Conservation (phyloP, 169 alveolate genomes). For the Ichthyophthirius multifiliis region DNA sequence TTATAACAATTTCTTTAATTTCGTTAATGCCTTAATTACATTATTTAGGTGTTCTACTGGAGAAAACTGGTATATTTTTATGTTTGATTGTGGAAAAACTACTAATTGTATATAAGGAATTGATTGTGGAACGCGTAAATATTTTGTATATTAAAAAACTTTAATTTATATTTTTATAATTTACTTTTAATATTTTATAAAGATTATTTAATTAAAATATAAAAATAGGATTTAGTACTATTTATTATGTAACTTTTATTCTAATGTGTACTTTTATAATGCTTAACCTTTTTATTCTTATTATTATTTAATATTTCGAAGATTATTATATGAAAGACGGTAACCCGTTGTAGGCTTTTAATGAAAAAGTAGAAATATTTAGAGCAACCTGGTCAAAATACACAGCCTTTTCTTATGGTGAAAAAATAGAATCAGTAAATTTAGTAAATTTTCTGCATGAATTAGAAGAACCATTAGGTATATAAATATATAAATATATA, state of each 20-base stretch:
- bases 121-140: neutral
- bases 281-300: constrained; percentile 78
- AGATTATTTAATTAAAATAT: too few relatives aligned
- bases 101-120: neutral
- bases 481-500: neutral
- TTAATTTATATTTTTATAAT: neutral
- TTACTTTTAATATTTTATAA: too few relatives aligned
- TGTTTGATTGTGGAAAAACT: constrained; percentile 20
- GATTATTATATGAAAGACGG: constrained; percentile 68
- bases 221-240: neutral
- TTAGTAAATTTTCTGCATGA: constrained; percentile 4
- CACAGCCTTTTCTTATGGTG: constrained; percentile 52
- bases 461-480: constrained; percentile 18
- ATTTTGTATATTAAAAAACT: constrained; percentile 29
- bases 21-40: constrained; percentile 59
- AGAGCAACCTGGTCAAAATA: constrained; percentile 70
- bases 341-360: constrained; percentile 65
- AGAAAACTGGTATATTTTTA: constrained; percentile 63
- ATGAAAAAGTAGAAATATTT: constrained; percentile 58
- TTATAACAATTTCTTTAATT: constrained; percentile 59
- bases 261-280: constrained; percentile 57
- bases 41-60: constrained; percentile 69
- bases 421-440: constrained; percentile 18
- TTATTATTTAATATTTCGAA: constrained; percentile 79
- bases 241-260: constrained; percentile 41